phyloP scores from a whole-genome alignment of 306 rosid species.

The Trifolium pratense region DNA sequence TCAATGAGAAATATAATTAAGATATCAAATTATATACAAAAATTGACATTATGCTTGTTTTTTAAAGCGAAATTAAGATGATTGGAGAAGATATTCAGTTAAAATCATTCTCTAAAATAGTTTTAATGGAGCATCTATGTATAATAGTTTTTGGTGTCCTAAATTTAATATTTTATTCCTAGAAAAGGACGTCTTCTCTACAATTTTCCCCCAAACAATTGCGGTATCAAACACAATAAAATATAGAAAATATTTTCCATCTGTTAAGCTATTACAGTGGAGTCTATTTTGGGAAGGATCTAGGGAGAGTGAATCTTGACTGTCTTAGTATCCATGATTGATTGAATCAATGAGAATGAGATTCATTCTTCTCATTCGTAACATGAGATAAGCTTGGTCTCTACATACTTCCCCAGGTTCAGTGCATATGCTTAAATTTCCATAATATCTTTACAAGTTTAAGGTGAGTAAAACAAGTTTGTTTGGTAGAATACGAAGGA shows the following conservation, averaged over 20 bases:
- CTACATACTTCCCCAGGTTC: neutral
- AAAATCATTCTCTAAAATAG: too few species aligned
- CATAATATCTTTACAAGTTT: too few species aligned
- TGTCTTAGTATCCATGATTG: too few species aligned
- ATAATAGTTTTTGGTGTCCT: too few species aligned
- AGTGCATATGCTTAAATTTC: neutral
- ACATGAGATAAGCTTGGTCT: neutral
- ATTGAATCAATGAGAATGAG: neutral
- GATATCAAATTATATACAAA: too few species aligned
- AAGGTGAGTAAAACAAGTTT: neutral
- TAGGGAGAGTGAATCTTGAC: neutral
- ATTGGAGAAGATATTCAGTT: too few species aligned
- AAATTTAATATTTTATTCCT: too few species aligned
- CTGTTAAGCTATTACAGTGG: neutral
- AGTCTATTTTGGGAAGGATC: neutral
- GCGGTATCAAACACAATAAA: slow-evolving; percentile 22
- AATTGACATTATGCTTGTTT: too few species aligned
- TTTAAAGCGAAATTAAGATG: too few species aligned
- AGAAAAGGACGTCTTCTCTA: neutral
- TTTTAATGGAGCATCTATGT: too few species aligned
- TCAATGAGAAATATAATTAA: too few species aligned
- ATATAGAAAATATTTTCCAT: slow-evolving; percentile 22
- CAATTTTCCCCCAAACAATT: neutral
- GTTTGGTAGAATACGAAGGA: slow-evolving; percentile 19
- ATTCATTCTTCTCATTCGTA: neutral